Evolutionary conservation across 129 eudicot species (phyloP), one percentile per base, ranked within the genome.

Genomic region (Dittrichia graveolens): DNA sequence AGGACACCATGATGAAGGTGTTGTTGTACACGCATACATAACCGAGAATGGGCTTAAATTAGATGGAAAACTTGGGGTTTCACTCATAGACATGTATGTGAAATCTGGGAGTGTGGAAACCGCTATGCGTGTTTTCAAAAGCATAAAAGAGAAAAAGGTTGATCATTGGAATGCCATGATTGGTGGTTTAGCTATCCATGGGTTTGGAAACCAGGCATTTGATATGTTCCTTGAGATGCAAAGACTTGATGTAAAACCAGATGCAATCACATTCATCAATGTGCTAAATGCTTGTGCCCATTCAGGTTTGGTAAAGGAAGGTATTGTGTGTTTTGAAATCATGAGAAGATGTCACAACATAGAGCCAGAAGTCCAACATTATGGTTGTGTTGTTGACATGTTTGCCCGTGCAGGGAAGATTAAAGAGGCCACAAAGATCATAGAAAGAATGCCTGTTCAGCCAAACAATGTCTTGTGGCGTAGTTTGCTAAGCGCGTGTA

Each of bases 81-180:
- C 97, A 13, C 84, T 91, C 61, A 69, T 91, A 67, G 83, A 88
- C 82, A 91, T 91, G 95, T 91, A 88, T 44, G 86, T 91, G 39
- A 91, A 91, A 39, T 91, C 88, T 74, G 97, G 95, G 40, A 75
- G 80, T 74, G 80, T 85, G 50, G 88, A 91, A 37, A 69, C 72
- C 46, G 95, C 95, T 3, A 67, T 78, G 68, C 43, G 15, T 24
- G 88, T 91, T 11, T 88, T 91, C 50, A 76, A 88, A 14, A n/a
- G 59, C 67, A 49, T 82, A 55, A 49, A 74, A 74, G 56, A 71
- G 46, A 85, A 79, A 70, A 73, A 18, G 2, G 87, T 86, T 13
- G 90, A 88, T 82, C 92, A 88, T 15, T 91, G 92, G 90, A 91
- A 91, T 52, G 92, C 97, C 18, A 74, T 91, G 83, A 91, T 91